These are phyloP conservation scores for Plectosphaerella sp. DNA, from an alignment of 2,329 filamentous ascomycete species.

Conservation along the genomic window DNA sequence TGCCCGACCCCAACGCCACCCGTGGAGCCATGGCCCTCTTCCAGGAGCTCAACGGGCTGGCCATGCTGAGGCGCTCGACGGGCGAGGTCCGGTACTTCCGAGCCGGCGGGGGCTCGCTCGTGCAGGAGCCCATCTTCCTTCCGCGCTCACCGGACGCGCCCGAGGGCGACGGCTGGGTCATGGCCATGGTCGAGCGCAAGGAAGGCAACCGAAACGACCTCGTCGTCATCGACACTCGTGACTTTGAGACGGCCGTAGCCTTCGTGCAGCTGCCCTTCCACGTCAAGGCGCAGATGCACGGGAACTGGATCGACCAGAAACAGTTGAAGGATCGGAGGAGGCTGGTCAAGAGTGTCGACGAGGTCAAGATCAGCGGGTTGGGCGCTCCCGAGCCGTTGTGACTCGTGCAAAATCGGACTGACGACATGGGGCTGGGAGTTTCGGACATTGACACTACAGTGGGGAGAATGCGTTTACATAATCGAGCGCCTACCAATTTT, in stretches of 20 bases:
- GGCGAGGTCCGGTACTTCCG: not conserved
- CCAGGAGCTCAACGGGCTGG: constrained; percentile 18
- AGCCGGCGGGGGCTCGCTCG: constrained; percentile 17
- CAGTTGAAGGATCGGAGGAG: too few relatives aligned
- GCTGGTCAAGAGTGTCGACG: too few relatives aligned
- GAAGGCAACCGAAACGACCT: not conserved
- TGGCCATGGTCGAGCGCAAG: constrained; percentile 25
- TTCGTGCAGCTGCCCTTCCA: constrained; percentile 32
- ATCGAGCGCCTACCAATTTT: too few relatives aligned
- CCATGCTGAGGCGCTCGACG: not conserved
- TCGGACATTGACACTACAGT: too few relatives aligned
- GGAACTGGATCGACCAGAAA: constrained; percentile 21
- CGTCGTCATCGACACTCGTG: constrained; percentile 31
- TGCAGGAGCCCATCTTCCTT: constrained; percentile 40
- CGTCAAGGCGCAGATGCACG: constrained; percentile 22
- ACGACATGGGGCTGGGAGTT: too few relatives aligned
- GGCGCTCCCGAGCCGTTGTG: too few relatives aligned
- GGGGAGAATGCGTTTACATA: too few relatives aligned
- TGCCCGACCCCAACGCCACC: constrained; percentile 13
- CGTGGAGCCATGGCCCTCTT: constrained; percentile 18
- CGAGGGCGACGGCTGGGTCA: constrained; percentile 37
- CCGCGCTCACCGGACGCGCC: constrained; percentile 23
- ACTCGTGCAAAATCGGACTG: too few relatives aligned
- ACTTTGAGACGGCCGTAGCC: constrained; percentile 31
- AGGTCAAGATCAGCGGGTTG: too few relatives aligned